Evolutionary conservation across 345 rosid genomes (phyloP), one percentile per base, ranked within the genome.

Genomic region (Toxicodendron radicans): DNA sequence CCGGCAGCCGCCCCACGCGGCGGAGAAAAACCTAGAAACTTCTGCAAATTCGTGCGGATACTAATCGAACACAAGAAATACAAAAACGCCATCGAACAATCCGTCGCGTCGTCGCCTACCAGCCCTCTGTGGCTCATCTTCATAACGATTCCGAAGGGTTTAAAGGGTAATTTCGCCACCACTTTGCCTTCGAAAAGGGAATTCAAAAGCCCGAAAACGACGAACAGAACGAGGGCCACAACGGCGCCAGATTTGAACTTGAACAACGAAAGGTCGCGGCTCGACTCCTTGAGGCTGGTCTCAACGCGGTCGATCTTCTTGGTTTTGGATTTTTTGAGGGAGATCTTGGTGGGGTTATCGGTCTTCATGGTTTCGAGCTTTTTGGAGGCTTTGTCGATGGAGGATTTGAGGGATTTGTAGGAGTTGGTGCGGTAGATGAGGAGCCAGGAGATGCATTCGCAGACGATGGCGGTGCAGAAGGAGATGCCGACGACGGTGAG

Each of bases 201-300:
- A 73, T 95, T 95, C 74, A 93, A 78, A 30, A 95, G 82, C 0
- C 97, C 98, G 51, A 95, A 95, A 72, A 95, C 98, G 73, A 91
- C 90, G 83, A 95, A 86, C 68, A 95, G 90, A 32, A 93, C 98
- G 23, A 95, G 73, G 1, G 99, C 99, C 7, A 95, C 98, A 23
- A 95, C 99, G 53, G 97, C 98, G 30, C 99, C 99, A 62, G 99
- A 95, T 82, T 95, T 95, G 92, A 95, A 91, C 92, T 95, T 95
- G 93, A 95, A 95, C 52, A 95, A 89, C 7, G 99, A 95, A 9
- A 95, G 87, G 77, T 93, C 98, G 66, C 99, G 90, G 82, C 90
- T 93, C 35, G 99, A 90, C 68, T 95, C 99, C 70, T 93, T 95
- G 63, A 95, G 83, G 72, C 95, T 90, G 68, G 97, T 71, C 82